Evolutionary conservation across 371 early-diverging fungal species (phyloP).

Genomic region (Thermomucor indicae-seudaticae): DNA sequence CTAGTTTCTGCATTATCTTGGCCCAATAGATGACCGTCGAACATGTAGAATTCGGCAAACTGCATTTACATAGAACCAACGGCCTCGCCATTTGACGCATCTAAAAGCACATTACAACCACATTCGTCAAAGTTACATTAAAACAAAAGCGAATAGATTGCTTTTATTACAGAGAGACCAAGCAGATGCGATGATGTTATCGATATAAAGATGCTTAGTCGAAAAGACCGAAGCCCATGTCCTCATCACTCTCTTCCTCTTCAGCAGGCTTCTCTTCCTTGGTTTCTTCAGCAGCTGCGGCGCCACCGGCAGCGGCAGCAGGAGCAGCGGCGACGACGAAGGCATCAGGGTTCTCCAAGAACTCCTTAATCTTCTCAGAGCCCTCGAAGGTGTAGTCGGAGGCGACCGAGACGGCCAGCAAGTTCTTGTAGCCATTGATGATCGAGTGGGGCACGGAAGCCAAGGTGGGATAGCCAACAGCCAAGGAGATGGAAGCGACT

Average conservation of each 20-base stretch:
- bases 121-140: too few relatives aligned
- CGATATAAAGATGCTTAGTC: slow-evolving; percentile 65
- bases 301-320: slow-evolving; percentile 51
- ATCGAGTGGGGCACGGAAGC: slow-evolving; percentile 97
- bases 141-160: too few relatives aligned
- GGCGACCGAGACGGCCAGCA: slow-evolving; percentile 88
- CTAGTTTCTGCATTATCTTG: too few relatives aligned
- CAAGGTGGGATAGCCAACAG: slow-evolving; percentile 89
- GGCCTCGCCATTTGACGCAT: too few relatives aligned
- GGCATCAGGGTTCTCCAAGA: slow-evolving; percentile 84
- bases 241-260: slow-evolving; percentile 74
- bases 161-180: too few relatives aligned
- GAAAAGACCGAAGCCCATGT: slow-evolving; percentile 86
- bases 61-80: too few relatives aligned
- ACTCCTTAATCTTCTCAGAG: slow-evolving; percentile 90
- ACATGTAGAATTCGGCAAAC: too few relatives aligned
- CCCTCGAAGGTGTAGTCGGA: slow-evolving; percentile 93
- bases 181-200: too few relatives aligned
- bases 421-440: slow-evolving; percentile 96
- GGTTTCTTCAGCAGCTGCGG: slow-evolving; percentile 42
- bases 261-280: slow-evolving; percentile 47
- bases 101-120: too few relatives aligned
- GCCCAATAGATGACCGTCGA: too few relatives aligned
- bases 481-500: slow-evolving; percentile 95
- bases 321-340: slow-evolving; percentile 71